Evolutionary conservation across 75 land plant species (phyloP), one percentile per base, ranked within the genome.

Genomic region (Selaginella moellendorffii): DNA sequence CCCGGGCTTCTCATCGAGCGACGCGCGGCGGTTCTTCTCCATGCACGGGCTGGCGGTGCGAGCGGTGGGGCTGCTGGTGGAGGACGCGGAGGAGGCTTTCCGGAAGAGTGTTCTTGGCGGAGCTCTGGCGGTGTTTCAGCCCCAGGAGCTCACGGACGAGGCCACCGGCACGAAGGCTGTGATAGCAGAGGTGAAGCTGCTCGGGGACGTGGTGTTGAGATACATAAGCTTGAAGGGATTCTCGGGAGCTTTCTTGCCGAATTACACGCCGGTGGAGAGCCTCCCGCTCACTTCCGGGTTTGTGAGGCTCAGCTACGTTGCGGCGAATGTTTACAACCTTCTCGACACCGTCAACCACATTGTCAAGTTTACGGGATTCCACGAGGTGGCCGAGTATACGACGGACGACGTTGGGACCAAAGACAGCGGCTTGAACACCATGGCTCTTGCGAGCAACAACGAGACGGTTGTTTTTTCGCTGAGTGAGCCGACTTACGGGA

Each of bases 371-470:
- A 84, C 88, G 0, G 99, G 99, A 22, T 95, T 95, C 54, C 99
- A 95, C 61, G 85, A 84, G 65, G 88, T 95, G 68, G 99, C 99
- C 0, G 96, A 95, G 68, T 95, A 88, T 69, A 80, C 88, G n/a
- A 77, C 99, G 19, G 96, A 86, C 29, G 99, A 95, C 31, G 84
- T 95, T 30, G 99, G 99, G 26, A 95, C 99, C 42, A 78, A 63
- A 5, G 99, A 95, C 69, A 85, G 90, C 68, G 99, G 99, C 12
- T 66, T 95, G 59, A 95, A 95, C 69, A 91, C 90, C 63, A 75
- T 82, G 77, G 99, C 85, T 1, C 73, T 95, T 54, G 90, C 99
- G 0, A 89, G 69, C 80, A 95, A 95, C 70, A 81, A 86, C 27
- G 99, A 95, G 70, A 80, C 63, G 83, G 96, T 95, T 2, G 62